These are phyloP conservation scores for Kazachstania sp. DNA, from an alignment of 1,139 yeast genomes.

Conservation along the genomic window DNA sequence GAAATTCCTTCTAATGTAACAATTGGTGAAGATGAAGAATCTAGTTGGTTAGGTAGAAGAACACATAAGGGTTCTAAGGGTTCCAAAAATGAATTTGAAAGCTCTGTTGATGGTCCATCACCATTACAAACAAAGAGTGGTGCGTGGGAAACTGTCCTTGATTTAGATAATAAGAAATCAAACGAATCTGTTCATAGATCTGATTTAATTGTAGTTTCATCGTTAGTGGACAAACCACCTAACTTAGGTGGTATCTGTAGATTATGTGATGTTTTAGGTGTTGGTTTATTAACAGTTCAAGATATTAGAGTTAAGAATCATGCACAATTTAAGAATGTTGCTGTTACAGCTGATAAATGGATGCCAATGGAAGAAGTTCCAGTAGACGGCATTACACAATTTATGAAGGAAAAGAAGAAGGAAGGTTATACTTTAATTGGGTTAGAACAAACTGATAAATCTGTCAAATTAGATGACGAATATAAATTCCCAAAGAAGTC, in stretches of 20 bases:
- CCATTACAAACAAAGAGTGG: constrained; percentile 85
- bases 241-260: constrained; percentile 70
- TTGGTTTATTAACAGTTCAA: constrained; percentile 68
- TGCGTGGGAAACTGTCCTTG: constrained; percentile 69
- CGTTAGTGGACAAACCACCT: constrained; percentile 64
- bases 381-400: constrained; percentile 45
- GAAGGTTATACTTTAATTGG: constrained; percentile 86
- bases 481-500: constrained; percentile 73
- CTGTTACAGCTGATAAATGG: constrained; percentile 93
- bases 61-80: background rate
- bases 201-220: constrained; percentile 75
- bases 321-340: constrained; percentile 73
- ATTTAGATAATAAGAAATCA: constrained; percentile 36
- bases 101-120: constrained; percentile 26
- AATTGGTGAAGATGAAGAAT: constrained; percentile 43
- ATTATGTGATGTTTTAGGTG: constrained; percentile 85
- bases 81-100: background rate
- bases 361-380: constrained; percentile 87
- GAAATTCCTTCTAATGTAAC: constrained; percentile 24
- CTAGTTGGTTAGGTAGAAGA: constrained; percentile 25
- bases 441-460: constrained; percentile 84
- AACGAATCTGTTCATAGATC: constrained; percentile 19
- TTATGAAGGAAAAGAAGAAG: constrained; percentile 52
- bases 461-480: constrained; percentile 55
- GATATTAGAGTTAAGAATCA: constrained; percentile 56